Percentiles rank a stretch among this genome's conserved stretches.
Conservation (phyloP, 164 flowering plant species). For the Liriodendron chinense region DNA sequence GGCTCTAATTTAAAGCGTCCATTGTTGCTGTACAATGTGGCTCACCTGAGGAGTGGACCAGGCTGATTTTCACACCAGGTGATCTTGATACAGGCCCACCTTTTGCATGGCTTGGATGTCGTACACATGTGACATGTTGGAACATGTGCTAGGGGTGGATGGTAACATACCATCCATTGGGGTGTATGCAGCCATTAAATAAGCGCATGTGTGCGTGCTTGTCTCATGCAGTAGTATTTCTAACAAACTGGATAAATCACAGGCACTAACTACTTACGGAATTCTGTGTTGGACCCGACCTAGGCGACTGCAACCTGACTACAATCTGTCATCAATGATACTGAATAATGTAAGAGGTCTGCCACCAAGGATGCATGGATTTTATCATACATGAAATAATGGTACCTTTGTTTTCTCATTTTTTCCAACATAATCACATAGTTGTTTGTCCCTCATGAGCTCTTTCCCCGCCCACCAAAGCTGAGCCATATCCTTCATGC, state of each 20-base stretch:
- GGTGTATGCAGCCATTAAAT: not conserved
- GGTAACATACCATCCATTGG: not conserved
- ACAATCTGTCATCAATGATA: slow-evolving; percentile 12
- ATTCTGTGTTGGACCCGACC: not conserved
- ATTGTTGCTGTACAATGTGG: too few relatives aligned
- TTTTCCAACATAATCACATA: slow-evolving; percentile 27
- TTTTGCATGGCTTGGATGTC: not conserved
- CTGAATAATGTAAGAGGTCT: slow-evolving; percentile 2
- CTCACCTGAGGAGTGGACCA: too few relatives aligned
- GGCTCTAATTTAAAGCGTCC: too few relatives aligned
- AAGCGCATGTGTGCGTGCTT: not conserved
- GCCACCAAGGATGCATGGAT: not conserved
- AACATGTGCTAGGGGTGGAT: not conserved
- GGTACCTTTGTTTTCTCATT: slow-evolving; percentile 33
- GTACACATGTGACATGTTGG: not conserved
- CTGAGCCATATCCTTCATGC: slow-evolving; percentile 23
- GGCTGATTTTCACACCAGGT: too few relatives aligned
- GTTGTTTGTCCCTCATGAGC: slow-evolving; percentile 13
- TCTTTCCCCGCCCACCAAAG: slow-evolving; percentile 34
- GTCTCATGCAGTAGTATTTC: not conserved
- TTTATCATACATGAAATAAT: not conserved
- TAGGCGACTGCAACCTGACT: slow-evolving; percentile 9
- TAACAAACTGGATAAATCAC: not conserved
- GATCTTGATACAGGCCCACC: not conserved
- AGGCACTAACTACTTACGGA: slow-evolving; percentile 1